phyloP scores from a whole-genome alignment of 2,329 filamentous ascomycete genomes.

The Ascochyta clinopodiicola region DNA sequence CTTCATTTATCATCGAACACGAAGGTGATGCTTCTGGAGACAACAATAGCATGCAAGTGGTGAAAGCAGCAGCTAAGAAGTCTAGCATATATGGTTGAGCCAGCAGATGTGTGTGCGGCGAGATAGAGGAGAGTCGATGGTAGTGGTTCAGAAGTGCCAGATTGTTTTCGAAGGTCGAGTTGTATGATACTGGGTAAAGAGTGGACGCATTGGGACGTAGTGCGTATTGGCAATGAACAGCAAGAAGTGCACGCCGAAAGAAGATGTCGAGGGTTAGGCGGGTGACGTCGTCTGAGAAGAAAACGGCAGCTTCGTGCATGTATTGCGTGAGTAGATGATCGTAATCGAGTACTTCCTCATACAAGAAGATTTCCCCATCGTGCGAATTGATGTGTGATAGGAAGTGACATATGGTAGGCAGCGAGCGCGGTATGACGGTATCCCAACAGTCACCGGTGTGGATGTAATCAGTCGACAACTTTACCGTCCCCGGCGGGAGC shows the following conservation, averaged over 20 bases:
- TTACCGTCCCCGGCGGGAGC: constrained; percentile 14
- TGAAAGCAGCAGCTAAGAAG: constrained; percentile 29
- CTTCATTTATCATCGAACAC: constrained; percentile 11
- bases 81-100: constrained; percentile 31
- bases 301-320: constrained; percentile 13
- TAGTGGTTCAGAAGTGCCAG: constrained; percentile 40
- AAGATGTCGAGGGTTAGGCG: constrained; percentile 32
- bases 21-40: constrained; percentile 5
- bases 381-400: constrained; percentile 20
- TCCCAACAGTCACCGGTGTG: constrained; percentile 20
- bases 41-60: constrained; percentile 25
- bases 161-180: constrained; percentile 41
- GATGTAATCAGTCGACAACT: neutral
- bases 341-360: constrained; percentile 29
- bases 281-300: constrained; percentile 17
- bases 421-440: constrained; percentile 18
- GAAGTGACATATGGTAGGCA: constrained; percentile 22
- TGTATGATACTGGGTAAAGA: constrained; percentile 39
- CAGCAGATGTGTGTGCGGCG: constrained; percentile 20
- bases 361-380: constrained; percentile 18
- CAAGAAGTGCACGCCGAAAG: constrained; percentile 35
- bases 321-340: constrained; percentile 19
- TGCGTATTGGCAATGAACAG: constrained; percentile 36
- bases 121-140: constrained; percentile 28
- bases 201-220: constrained; percentile 24